Evolutionary conservation across 768 basidiomycete species (phyloP), one percentile per base, ranked within the genome.

Genomic region (Pisolithus microcarpus): DNA sequence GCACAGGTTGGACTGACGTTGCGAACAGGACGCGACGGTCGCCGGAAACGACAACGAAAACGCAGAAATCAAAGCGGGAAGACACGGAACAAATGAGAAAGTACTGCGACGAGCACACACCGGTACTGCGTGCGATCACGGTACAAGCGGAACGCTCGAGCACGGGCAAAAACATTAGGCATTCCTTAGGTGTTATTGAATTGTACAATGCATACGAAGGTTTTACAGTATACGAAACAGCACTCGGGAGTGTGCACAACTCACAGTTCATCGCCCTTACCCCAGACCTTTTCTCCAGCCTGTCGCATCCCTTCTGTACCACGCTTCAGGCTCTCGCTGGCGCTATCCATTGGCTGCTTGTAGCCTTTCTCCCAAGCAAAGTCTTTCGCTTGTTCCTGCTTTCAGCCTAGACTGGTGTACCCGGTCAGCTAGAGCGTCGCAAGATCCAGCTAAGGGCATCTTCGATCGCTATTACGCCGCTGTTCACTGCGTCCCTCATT

Each of bases 381-480:
- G 15, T 58, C 50, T 36, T 59, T 59, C 2, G 53, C 64, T 1
- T 69, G 61, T 7, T 53, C 63, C 10, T n/a, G 59, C 70, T 43
- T 47, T 58, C 61, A 52, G 45, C 54, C 47, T 54, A 13, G 51
- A 56, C 13, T 63, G 54, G 10, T 68, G 60, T n/a, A 49, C 65
- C 43, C 66, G 44, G 21, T 21, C 26, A 7, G 31, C 44, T 21
- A 46, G 15, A 43, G 15, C 67, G 18, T 58, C 53, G 10, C 50
- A 53, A 2, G n/a, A 56, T 47, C 64, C 64, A 56, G 49, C 45
- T 31, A 52, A 53, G 60, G 1, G 43, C 42, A 4, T 90, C 89
- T 66, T 94, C 91, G 3, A 82, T 85, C 37, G 78, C 80, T 54
- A 81, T 81, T 23, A 89, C 79, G 37, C 85, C 81, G 18, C 71